Base-by-base conservation (phyloP, 306 rosid genomes). In the Dalbergia cochinchinensis region DNA sequence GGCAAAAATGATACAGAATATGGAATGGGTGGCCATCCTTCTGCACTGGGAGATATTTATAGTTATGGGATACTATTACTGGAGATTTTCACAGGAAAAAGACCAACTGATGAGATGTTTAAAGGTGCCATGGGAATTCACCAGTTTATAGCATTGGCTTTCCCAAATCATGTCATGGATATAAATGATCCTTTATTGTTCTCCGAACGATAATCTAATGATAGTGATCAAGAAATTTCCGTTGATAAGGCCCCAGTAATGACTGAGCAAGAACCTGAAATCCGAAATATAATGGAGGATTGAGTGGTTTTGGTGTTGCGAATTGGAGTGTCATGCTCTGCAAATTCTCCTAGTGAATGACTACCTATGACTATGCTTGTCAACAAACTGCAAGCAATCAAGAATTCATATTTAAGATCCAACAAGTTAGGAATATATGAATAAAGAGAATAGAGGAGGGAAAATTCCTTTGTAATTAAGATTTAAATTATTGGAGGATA, bases 251-350 rank as follows among this genome's bases (percentile, higher is more conserved):
- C 3, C 0, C 66, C 76, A 4, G 42, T 73, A 22, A 42, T 8
- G 14, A 47, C 15, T 3, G 53, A 47, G 53, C 5, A 10, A 4
- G 13, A 11, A 47, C n/a, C 53, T 6, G 73, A 4, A 60, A 34
- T 4, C 6, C 6, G 15, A 2, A 35, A 6, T 48, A 53, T 11
- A 41, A 48, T 78, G 54, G 72, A 82, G 15, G 74, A 84, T 13
- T 82, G 80, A 42, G 6, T 82, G 65, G 54, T 72, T 20, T 78
- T 79, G 3, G 10, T 87, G 65, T 16, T 81, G 63, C 73, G 45
- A 42, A 65, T 83, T 35, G 91, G 89, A 34, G 22, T 87, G 2
- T 71, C 76, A 9, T 89, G 88, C 83, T 83, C 86, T 6, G 22
- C 57, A 63, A 61, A 12, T 64, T 53, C 15, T 7, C 84, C 84